phyloP scores from a whole-genome alignment of 1,284 basidiomycete genomes.

The Cryptococcus floricola region DNA sequence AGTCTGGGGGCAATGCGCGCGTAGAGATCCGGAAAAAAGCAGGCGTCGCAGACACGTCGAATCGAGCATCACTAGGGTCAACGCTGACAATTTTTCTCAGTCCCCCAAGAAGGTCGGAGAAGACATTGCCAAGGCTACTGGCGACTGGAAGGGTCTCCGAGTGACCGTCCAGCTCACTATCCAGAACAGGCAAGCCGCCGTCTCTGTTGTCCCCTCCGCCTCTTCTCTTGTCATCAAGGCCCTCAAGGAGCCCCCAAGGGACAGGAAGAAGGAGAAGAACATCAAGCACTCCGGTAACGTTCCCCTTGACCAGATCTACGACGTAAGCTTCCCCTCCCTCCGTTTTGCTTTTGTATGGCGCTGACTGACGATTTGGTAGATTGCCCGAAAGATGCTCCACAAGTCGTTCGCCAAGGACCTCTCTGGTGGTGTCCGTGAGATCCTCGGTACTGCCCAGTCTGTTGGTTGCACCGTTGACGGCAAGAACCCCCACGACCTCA shows the following conservation, averaged over 20 bases:
- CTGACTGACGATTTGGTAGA: conserved; percentile 26
- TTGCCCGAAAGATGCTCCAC: conserved; percentile 80
- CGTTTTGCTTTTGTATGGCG: too few relatives aligned
- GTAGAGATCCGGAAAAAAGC: neutral
- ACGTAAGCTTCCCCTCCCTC: conserved; percentile 51
- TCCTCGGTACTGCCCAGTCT: conserved; percentile 84
- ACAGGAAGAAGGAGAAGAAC: conserved; percentile 99
- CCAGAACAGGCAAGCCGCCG: conserved; percentile 96
- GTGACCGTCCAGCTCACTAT: conserved; percentile 99
- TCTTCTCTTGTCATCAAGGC: conserved; percentile 98
- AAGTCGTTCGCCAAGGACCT: conserved; percentile 94
- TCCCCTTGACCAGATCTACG: conserved; percentile 88
- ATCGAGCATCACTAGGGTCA: neutral
- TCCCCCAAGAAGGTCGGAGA: conserved; percentile 99
- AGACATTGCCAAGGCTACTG: conserved; percentile 99
- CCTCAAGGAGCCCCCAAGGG: conserved; percentile 97
- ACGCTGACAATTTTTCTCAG: conserved; percentile 51
- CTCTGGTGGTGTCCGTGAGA: conserved; percentile 88
- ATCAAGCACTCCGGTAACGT: conserved; percentile 98
- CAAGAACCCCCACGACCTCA: conserved; percentile 87
- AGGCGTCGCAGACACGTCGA: neutral
- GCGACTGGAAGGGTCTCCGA: conserved; percentile 98
- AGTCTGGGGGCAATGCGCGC: neutral
- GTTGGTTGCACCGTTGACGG: conserved; percentile 97
- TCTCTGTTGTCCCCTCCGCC: conserved; percentile 95